phyloP scores from a whole-genome alignment of 2,329 filamentous ascomycete species.

The Diaporthe sp. region DNA sequence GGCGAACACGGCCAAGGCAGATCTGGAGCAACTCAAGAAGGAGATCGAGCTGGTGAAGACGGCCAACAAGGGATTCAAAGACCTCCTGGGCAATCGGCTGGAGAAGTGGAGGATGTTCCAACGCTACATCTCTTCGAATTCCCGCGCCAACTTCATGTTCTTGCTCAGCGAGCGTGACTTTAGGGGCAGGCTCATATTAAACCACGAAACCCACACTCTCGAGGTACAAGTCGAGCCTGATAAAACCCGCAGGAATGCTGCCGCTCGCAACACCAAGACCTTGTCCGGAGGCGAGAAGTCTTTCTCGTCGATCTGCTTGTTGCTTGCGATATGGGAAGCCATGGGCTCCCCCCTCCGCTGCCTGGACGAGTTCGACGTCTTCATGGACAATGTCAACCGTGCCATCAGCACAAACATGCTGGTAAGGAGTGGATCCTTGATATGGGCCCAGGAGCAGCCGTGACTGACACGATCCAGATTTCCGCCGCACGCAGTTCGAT shows the following conservation, averaged over 20 bases:
- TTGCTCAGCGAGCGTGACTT: slow-evolving; percentile 92
- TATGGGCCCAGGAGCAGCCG: not conserved
- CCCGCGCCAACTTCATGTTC: slow-evolving; percentile 88
- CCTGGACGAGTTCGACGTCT: slow-evolving; percentile 98
- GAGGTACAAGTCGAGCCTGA: slow-evolving; percentile 83
- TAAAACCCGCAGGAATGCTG: slow-evolving; percentile 76
- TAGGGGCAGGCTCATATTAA: slow-evolving; percentile 82
- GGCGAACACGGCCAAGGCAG: slow-evolving; percentile 55
- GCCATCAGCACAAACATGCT: slow-evolving; percentile 95
- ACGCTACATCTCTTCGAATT: slow-evolving; percentile 85
- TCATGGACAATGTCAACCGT: slow-evolving; percentile 98
- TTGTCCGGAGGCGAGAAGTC: slow-evolving; percentile 97
- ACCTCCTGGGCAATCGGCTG: slow-evolving; percentile 77
- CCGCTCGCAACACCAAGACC: slow-evolving; percentile 88
- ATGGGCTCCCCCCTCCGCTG: slow-evolving; percentile 97
- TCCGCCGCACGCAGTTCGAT: slow-evolving; percentile 86
- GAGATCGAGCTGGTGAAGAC: slow-evolving; percentile 60
- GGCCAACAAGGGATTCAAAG: slow-evolving; percentile 61
- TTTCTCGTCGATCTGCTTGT: slow-evolving; percentile 94
- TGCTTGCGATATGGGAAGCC: slow-evolving; percentile 95
- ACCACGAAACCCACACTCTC: slow-evolving; percentile 81
- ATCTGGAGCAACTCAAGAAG: slow-evolving; percentile 58
- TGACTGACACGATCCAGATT: slow-evolving; percentile 67
- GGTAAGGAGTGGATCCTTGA: slow-evolving; percentile 63
- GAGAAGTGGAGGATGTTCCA: slow-evolving; percentile 86